Base-by-base conservation (phyloP, 2,329 filamentous ascomycete species). In the Colletotrichum coccodes region DNA sequence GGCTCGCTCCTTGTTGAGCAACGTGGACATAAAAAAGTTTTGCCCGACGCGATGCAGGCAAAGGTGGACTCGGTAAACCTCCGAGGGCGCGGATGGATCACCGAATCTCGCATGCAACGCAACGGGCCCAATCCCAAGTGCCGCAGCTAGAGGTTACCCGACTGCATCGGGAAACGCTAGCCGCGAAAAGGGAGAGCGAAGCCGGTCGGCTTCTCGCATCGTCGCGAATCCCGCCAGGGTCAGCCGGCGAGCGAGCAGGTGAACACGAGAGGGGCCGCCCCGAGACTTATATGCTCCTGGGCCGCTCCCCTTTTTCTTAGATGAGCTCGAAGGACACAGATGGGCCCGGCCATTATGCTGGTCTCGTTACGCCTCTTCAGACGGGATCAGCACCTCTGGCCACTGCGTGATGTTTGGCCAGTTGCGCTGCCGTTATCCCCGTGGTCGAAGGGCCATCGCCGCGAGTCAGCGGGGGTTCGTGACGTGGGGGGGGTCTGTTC, bases 401-500 rank as follows among this genome's bases (percentile, higher is more conserved):
- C 23, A 21, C n/a, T n/a, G n/a, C n/a, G n/a, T n/a, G n/a, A n/a
- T n/a, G n/a, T n/a, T n/a, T n/a, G n/a, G n/a, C n/a, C n/a, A 38
- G 21, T 26, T 30, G 38, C 57, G 23, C 47, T 23, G 57, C 36
- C 53, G 53, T 54, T 30, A 52, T 60, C 40, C 49, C 54, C 54
- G 53, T 60, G 26, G 26, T 16, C 8, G 56, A 32, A 30, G 40
- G 14, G 28, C 16, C 11, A 30, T 50, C 49, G n/a, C 28, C 61
- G 23, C 65, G 65, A 68, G 65, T 68, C 65, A 65, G 65, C 65
- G 49, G n/a, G 46, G 6, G 36, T 60, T 68, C 61, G 54, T 60
- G 61, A 65, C 65, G 65, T 65, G 61, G 65, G 65, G 61, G 65
- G 65, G 65, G 60, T 60, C 38, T n/a, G 28, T 46, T 47, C 59